Base-by-base conservation (phyloP, 352 stramenopile species). In the Pythium pyrilobum region DNA sequence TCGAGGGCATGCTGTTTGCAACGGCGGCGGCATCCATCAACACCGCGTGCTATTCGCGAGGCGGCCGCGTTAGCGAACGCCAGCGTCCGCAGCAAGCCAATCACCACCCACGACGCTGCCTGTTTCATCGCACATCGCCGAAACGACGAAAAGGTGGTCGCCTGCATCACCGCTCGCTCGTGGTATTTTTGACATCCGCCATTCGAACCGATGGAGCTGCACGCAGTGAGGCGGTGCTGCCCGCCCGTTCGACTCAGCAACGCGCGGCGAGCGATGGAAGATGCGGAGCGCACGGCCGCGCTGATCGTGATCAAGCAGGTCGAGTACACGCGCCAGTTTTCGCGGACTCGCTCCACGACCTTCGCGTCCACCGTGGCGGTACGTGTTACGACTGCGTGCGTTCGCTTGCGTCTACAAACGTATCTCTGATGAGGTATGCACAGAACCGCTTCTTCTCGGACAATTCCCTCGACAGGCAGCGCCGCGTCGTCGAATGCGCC, bases 361-460 rank as follows among this genome's bases (percentile, higher is more conserved):
- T 72, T 72, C 41, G 46, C 52, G 0, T 39, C 57, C 25, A 59
- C 42, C 1, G 55, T 72, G 5, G 53, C 45, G n/a, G 64, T 68
- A 41, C 21, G 48, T 67, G 16, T n/a, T 34, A 33, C 21, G 16
- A n/a, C 12, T n/a, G 28, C 13, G 11, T 4, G 18, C 7, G 6
- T 45, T 7, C 20, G 23, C 12, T 3, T 9, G 21, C 11, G 20
- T 45, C 20, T 13, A n/a, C 20, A 4, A 4, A 38, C 13, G 18
- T 27, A 20, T 52, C 1, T 20, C 8, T 41, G 45, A 36, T 29
- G 3, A 21, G 3, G 11, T 36, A 24, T 41, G 33, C 18, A 23
- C 24, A 90, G 80, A 67, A 90, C 44, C 75, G 80, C 25, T 90
- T 90, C 52, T 90, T 78, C 60, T 67, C 66, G 0, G 80, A 90